phyloP scores from a whole-genome alignment of 495 filamentous ascomycete species.

The Penicillium mononematosum region DNA sequence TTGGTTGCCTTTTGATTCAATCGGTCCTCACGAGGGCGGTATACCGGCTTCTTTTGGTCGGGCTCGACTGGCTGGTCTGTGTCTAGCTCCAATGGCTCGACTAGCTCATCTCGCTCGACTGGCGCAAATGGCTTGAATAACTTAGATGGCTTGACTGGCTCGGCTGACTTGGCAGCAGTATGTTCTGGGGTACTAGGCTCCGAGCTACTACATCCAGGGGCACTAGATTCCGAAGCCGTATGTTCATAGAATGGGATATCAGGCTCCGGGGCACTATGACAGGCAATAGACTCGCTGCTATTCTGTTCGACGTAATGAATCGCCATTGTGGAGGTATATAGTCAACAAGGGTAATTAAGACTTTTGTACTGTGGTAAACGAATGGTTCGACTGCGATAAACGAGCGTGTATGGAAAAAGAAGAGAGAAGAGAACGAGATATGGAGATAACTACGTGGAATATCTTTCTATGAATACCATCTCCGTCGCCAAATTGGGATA shows the following conservation, averaged over 20 bases:
- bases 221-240: not conserved
- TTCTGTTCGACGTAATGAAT: not conserved
- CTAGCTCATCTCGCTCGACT: no score
- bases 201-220: not conserved
- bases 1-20: not conserved
- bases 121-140: no score
- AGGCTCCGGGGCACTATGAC: not conserved
- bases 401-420: not conserved
- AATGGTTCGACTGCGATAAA: not conserved
- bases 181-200: not conserved
- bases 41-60: not conserved
- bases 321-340: not conserved
- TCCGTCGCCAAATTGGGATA: slow-evolving; percentile 1
- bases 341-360: not conserved
- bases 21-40: not conserved
- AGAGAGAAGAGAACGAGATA: slow-evolving; percentile 1
- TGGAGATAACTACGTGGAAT: not conserved
- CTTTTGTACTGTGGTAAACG: not conserved
- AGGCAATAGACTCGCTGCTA: not conserved
- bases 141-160: not conserved
- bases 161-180: not conserved
- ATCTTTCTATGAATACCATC: not conserved
- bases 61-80: not conserved
- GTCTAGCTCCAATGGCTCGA: no score
- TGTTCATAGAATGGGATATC: not conserved